Evolutionary conservation across 371 early-diverging fungal species (phyloP), one percentile per base, ranked within the genome.

Genomic region (Mucor ambiguus): DNA sequence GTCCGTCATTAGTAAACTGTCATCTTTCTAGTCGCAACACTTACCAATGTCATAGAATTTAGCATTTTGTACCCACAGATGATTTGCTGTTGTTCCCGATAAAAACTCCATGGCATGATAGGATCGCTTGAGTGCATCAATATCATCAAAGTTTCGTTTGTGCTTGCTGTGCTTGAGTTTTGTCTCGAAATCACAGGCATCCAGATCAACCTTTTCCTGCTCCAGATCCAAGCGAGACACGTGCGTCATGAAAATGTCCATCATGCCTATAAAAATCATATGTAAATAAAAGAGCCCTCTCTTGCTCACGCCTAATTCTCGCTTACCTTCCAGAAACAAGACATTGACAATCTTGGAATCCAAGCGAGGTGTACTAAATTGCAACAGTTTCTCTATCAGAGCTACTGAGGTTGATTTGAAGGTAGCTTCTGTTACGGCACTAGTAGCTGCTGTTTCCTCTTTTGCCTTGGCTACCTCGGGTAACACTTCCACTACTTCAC

Each of bases 61-160:
- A 9, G 76, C 61, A 61, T 79, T 74, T 48, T 77, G 76, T 12
- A 82, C 61, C 75, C 74, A 74, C 49, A 74, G 46, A 68, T 82
- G 79, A 67, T 79, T 77, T 41, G 75, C 72, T 24, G 77, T 73
- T 12, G 76, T 72, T 24, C 79, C 79, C 48, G 76, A 77, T 30
- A 82, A 41, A n/a, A 82, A 46, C 57, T 82, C 82, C 82, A 79
- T 82, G 32, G 80, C 82, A 69, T 79, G 80, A 64, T 79, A 79
- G 0, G 82, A 82, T 65, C 79, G 61, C 63, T 79, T 79, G 14
- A 69, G 64, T 10, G 82, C 79, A 18, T 75, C 67, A 12, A 74
- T 14, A 66, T 82, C 78, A 8, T 69, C 33, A 24, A 57, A 46
- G 55, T 79, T 75, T 52, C 82, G 66, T 46, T 43, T 29, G 49